Base-by-base conservation (phyloP, 768 basidiomycete genomes). In the Kwoniella sp. region DNA sequence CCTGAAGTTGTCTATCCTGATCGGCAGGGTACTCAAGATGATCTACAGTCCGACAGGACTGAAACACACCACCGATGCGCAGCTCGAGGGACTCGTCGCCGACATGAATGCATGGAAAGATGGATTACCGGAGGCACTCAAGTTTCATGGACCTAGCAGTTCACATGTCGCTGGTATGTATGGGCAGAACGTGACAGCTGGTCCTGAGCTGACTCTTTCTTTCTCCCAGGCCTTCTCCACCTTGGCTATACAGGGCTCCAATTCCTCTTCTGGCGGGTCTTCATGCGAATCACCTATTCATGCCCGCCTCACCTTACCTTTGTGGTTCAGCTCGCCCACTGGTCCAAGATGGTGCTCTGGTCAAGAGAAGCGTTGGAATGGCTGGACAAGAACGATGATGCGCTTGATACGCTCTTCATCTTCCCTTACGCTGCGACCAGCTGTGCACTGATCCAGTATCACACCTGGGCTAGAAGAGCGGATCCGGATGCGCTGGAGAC, bases 191-290 rank as follows among this genome's bases (percentile, higher is more conserved):
- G n/a, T 31, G 28, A 23, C 1, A 28, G 1, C 33, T 28, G n/a
- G n/a, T 25, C n/a, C 28, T 23, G 47, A 15, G 27, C 17, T 49
- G 36, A 7, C 23, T 25, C 28, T 27, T n/a, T 42, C 3, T 10
- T 34, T 26, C 9, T 29, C n/a, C 11, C 62, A 88, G 92, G 93
- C 34, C 78, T 95, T 49, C 78, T 99, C 20, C 91, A 95, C 73
- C 74, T 96, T 46, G 79, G 89, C 33, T 91, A 88, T 71, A 82
- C 87, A 26, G 89, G 88, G 67, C 84, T 96, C 37, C 85, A 84
- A 62, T 95, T 98, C 84, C 87, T 98, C 73, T 92, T 95, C 76
- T 95, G 89, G 84, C 86, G 93, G 43, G 90, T 95, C 27, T 98
- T 96, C 78, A 92, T 96, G 89, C 83, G 93, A 45, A 89, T 96